These are phyloP conservation scores for Coemansia sp. DNA, from an alignment of 192 early-diverging fungal species.

Conservation along the genomic window DNA sequence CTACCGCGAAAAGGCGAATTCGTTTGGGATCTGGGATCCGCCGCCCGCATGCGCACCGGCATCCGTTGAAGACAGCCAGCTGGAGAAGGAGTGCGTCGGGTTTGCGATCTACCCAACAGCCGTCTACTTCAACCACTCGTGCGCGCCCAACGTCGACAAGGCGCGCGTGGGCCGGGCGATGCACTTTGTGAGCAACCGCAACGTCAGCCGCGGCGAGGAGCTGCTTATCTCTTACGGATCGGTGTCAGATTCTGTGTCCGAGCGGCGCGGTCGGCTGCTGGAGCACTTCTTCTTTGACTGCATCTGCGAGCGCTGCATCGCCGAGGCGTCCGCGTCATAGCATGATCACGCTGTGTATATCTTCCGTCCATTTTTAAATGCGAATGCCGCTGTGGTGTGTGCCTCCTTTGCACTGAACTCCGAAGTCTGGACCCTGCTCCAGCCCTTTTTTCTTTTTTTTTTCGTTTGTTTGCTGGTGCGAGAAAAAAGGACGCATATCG, in stretches of 20 bases:
- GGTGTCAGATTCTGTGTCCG: conserved; percentile 38
- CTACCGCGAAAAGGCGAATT: conserved; percentile 67
- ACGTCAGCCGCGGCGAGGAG: conserved; percentile 58
- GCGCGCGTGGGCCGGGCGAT: conserved; percentile 46
- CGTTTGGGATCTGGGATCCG: conserved; percentile 68
- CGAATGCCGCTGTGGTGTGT: neutral
- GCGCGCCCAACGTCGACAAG: conserved; percentile 60
- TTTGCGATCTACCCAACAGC: conserved; percentile 65
- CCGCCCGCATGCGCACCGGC: conserved; percentile 1
- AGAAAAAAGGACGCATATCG: no score
- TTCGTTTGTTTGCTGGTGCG: no score
- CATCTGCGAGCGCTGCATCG: conserved; percentile 56
- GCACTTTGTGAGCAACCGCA: conserved; percentile 49
- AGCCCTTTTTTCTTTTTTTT: no score
- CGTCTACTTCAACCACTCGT: conserved; percentile 70
- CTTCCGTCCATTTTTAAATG: neutral
- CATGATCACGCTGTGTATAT: neutral
- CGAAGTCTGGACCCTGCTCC: neutral
- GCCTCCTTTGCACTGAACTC: neutral
- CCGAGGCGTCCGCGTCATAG: conserved; percentile 25
- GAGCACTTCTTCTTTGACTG: conserved; percentile 67
- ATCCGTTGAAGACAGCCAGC: neutral
- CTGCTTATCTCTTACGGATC: conserved; percentile 66
- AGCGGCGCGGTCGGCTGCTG: conserved; percentile 48
- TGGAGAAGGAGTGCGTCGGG: conserved; percentile 57